Evolutionary conservation across 805 yeast species (phyloP), one percentile per base, ranked within the genome.

Genomic region (Barnettozyma wickerhamii): DNA sequence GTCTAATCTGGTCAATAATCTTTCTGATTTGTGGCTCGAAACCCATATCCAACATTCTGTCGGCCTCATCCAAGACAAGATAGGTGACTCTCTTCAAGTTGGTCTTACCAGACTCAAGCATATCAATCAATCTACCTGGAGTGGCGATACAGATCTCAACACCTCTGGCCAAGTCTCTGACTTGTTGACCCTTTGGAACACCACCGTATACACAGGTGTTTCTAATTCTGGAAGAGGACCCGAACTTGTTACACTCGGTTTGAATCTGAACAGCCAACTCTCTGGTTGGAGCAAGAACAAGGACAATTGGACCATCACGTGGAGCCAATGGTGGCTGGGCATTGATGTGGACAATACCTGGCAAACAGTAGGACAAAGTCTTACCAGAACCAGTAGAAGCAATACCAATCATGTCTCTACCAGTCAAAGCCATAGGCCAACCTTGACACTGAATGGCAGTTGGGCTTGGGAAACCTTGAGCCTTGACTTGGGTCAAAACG

Each of bases 1-100:
- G 99, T 74, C 99, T 86, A 64, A 93, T 93, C 76, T 91, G 98
- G 58, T 84, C 90, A 53, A 93, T 91, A 67, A 93, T 93, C 72
- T 91, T 91, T 77, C 99, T 83, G 68, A 93, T 93, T 77, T 91
- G 98, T 54, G 98, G 98, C 75, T 93, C 99, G 67, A 93, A 93
- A 66, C 99, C 99, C 99, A 93, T 93, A 74, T 93, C 99, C 71
- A 93, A 80, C 99, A 93, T 93, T 77, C 99, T 86, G 71, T 93
- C 99, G 60, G 99, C 99, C 79, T 93, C 99, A 69, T 93, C 99
- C 59, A 93, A 77, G 48, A 93, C 98, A 64, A 93, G 77, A 70
- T 93, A 93, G 40, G 98, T 93, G 49, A 93, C 96, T 74, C 98
- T 86, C 65, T 86, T 82, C 60, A 93, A 76, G 71, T 91, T 93